Percentiles rank a stretch among this genome's conserved stretches.
phyloP scores from a whole-genome alignment of 1,139 yeast species.

The Magnusiomyces clavatus region DNA sequence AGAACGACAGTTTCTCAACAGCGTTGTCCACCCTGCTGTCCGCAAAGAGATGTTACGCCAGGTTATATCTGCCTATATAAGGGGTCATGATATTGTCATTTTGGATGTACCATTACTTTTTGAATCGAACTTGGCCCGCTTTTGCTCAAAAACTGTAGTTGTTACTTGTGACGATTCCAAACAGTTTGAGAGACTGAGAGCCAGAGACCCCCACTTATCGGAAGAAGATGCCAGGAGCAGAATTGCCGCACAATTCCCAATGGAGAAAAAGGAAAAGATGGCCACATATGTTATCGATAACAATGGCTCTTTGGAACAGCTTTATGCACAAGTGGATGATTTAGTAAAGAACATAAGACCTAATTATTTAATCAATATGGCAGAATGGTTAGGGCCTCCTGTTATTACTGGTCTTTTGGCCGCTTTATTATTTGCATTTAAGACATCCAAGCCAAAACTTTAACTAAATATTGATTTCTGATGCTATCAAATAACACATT shows the following conservation, averaged over 20 bases:
- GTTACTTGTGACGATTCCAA: slow-evolving; percentile 51
- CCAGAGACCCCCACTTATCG: slow-evolving; percentile 61
- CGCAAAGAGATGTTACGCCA: slow-evolving; percentile 56
- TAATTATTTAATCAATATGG: slow-evolving; percentile 29
- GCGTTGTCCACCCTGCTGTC: slow-evolving; percentile 86
- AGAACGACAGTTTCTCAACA: slow-evolving; percentile 45
- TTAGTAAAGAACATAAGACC: slow-evolving; percentile 46
- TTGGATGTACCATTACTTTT: slow-evolving; percentile 86
- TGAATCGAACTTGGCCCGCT: slow-evolving; percentile 61
- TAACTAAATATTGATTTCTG: background rate
- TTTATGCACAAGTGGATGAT: slow-evolving; percentile 42
- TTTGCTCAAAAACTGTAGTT: slow-evolving; percentile 68
- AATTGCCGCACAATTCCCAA: slow-evolving; percentile 69
- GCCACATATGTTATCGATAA: slow-evolving; percentile 71
- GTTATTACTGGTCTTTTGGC: slow-evolving; percentile 31
- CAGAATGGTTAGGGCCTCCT: slow-evolving; percentile 48
- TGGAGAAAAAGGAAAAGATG: slow-evolving; percentile 45
- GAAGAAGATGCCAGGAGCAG: slow-evolving; percentile 63
- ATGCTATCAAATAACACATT: background rate
- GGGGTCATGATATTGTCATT: slow-evolving; percentile 49
- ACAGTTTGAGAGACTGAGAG: slow-evolving; percentile 57
- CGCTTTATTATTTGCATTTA: slow-evolving; percentile 5
- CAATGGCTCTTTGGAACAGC: slow-evolving; percentile 42
- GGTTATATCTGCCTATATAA: slow-evolving; percentile 50
- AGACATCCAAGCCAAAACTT: slow-evolving; percentile 5